Conservation (phyloP, 2,329 filamentous ascomycete genomes). For the Penicillium sp. region DNA sequence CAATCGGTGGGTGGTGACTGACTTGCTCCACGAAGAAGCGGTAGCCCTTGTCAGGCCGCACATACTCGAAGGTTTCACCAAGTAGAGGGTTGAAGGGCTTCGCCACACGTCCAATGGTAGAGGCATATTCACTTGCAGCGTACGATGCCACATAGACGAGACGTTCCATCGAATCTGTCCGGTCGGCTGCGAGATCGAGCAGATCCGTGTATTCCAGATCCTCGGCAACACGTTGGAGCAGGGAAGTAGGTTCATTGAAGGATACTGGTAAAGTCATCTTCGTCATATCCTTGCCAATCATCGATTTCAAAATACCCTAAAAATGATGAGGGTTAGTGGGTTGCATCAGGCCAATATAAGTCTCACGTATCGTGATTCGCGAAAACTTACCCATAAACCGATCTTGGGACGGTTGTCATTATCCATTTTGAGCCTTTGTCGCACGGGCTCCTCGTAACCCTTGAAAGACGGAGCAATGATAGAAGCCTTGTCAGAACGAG, state of each 20-base stretch:
- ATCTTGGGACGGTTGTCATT: slow-evolving; percentile 92
- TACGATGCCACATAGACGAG: slow-evolving; percentile 95
- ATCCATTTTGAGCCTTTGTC: slow-evolving; percentile 82
- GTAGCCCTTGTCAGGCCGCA: slow-evolving; percentile 92
- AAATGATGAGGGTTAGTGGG: slow-evolving; percentile 3
- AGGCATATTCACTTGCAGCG: slow-evolving; percentile 94
- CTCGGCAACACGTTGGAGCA: slow-evolving; percentile 92
- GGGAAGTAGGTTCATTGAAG: slow-evolving; percentile 96
- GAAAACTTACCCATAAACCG: slow-evolving; percentile 89
- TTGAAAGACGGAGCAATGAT: slow-evolving; percentile 79
- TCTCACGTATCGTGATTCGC: no score
- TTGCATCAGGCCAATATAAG: background rate
- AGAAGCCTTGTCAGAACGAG: slow-evolving; percentile 54
- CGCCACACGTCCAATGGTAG: slow-evolving; percentile 92
- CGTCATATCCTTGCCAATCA: slow-evolving; percentile 99
- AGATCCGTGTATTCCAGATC: slow-evolving; percentile 98
- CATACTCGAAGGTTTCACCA: slow-evolving; percentile 97
- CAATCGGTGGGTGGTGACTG: slow-evolving; percentile 93
- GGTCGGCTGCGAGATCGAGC: slow-evolving; percentile 83
- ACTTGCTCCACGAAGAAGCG: slow-evolving; percentile 99
- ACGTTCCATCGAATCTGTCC: slow-evolving; percentile 84
- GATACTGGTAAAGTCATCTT: slow-evolving; percentile 99
- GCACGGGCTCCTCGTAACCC: slow-evolving; percentile 88
- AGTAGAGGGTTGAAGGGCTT: slow-evolving; percentile 98
- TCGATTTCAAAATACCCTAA: slow-evolving; percentile 94